A percentile compares a stretch with the other conserved stretches of the same genome.
phyloP scores from a whole-genome alignment of 768 basidiomycete genomes.

The Russula sp. region DNA sequence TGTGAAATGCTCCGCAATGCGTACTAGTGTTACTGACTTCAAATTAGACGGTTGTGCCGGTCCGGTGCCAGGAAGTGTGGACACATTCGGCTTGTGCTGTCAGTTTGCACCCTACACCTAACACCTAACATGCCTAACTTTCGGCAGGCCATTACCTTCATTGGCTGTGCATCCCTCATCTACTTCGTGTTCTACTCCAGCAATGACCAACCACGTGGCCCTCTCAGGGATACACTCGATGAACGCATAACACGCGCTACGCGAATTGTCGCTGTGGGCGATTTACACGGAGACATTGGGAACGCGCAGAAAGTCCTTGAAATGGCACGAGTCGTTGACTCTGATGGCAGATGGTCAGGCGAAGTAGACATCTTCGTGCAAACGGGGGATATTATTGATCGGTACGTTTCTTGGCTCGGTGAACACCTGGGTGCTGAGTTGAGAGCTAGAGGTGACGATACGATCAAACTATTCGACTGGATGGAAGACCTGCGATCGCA shows the following conservation, averaged over 20 bases:
- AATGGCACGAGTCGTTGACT: conserved; percentile 72
- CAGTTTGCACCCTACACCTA: background rate
- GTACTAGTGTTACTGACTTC: too few species aligned
- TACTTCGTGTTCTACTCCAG: background rate
- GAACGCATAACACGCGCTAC: conserved; percentile 3
- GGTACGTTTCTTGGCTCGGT: conserved; percentile 40
- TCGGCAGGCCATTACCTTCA: conserved; percentile 23
- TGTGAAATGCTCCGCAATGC: too few species aligned
- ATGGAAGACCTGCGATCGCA: conserved; percentile 79
- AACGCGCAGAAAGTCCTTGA: conserved; percentile 76
- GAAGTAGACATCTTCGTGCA: conserved; percentile 84
- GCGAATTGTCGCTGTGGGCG: conserved; percentile 83
- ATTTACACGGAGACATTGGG: conserved; percentile 81
- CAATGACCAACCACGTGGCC: background rate
- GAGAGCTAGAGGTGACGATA: conserved; percentile 71
- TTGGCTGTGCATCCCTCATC: background rate
- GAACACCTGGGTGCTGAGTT: background rate
- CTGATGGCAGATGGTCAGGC: conserved; percentile 71
- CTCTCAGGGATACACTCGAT: background rate
- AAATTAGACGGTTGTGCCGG: too few species aligned
- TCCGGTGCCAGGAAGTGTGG: too few species aligned
- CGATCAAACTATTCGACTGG: conserved; percentile 74
- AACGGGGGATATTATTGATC: conserved; percentile 92
- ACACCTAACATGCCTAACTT: conserved; percentile 3
- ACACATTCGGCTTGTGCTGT: too few species aligned